A percentile compares a stretch with the other conserved stretches of the same genome.
Conservation (phyloP, 1,284 basidiomycete genomes). For the Singerocomus rubriflavus region DNA sequence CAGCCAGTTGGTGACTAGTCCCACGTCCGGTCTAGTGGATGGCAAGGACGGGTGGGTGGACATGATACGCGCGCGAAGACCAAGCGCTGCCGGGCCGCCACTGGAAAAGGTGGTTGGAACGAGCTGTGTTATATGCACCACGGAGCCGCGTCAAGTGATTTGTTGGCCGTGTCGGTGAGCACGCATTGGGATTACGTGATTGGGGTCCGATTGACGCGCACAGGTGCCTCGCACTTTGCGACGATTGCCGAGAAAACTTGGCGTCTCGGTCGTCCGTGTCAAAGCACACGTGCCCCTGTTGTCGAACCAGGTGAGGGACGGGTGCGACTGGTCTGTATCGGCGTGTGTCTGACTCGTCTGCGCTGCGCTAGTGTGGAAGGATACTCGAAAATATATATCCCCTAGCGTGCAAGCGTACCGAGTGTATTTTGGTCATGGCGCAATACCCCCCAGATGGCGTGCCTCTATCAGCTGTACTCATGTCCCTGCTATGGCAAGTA, state of each 20-base stretch:
- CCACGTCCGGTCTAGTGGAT: constrained; percentile 5
- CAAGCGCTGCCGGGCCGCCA: constrained; percentile 7
- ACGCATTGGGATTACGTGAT: not conserved
- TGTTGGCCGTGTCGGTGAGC: constrained; percentile 78
- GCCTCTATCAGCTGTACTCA: constrained; percentile 10
- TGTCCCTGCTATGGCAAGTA: not conserved
- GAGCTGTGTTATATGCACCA: constrained; percentile 71
- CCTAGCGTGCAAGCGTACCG: constrained; percentile 30
- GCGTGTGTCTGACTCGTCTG: constrained; percentile 8
- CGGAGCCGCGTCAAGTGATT: constrained; percentile 65
- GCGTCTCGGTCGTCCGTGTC: constrained; percentile 59
- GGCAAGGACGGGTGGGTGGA: constrained; percentile 27
- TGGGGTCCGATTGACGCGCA: constrained; percentile 8
- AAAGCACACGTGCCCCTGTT: constrained; percentile 74
- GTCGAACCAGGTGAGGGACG: constrained; percentile 56
- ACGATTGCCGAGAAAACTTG: constrained; percentile 67
- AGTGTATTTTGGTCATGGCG: constrained; percentile 11
- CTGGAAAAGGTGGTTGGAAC: constrained; percentile 32
- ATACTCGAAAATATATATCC: constrained; percentile 68
- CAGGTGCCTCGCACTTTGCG: constrained; percentile 71
- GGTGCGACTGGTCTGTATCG: not conserved
- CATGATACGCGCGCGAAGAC: constrained; percentile 23
- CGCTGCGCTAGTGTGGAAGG: constrained; percentile 56
- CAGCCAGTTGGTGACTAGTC: constrained; percentile 31
- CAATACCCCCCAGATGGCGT: constrained; percentile 8